phyloP scores from a whole-genome alignment of 2,329 filamentous ascomycete genomes.

The Penicillium sp. region DNA sequence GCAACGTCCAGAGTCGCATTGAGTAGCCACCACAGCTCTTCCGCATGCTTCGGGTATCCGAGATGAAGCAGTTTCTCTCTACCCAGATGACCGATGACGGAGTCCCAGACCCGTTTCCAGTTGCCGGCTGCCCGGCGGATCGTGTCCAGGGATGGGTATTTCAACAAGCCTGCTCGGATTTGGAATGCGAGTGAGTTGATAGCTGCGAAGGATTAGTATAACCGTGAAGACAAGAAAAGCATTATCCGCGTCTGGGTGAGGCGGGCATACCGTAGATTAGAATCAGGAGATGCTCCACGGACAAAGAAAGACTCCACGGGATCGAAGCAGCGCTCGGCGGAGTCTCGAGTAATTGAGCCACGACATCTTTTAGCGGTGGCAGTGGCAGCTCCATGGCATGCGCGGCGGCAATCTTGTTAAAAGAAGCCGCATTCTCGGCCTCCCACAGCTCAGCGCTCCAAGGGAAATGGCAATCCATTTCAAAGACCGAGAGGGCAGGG shows the following conservation, averaged over 20 bases:
- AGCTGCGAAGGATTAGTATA: slow-evolving; percentile 14
- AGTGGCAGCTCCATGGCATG: slow-evolving; percentile 15
- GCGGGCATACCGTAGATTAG: slow-evolving; percentile 29
- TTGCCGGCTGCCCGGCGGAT: slow-evolving; percentile 29
- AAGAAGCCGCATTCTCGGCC: slow-evolving; percentile 27
- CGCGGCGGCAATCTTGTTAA: slow-evolving; percentile 18
- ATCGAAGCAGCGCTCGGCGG: slow-evolving; percentile 11
- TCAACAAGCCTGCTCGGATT: slow-evolving; percentile 25
- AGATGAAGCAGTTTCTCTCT: slow-evolving; percentile 26
- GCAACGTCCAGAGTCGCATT: slow-evolving; percentile 27
- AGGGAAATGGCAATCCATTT: slow-evolving; percentile 32
- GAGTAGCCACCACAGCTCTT: slow-evolving; percentile 33
- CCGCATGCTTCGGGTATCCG: slow-evolving; percentile 33
- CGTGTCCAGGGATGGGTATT: slow-evolving; percentile 24
- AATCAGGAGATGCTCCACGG: slow-evolving; percentile 30
- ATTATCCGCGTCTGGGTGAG: background rate
- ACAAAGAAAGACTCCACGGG: slow-evolving; percentile 28
- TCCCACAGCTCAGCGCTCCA: slow-evolving; percentile 33
- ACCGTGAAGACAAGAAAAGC: no score
- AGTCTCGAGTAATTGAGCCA: slow-evolving; percentile 25
- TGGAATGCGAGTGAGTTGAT: slow-evolving; percentile 33
- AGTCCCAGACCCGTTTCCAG: slow-evolving; percentile 32
- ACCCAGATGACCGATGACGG: slow-evolving; percentile 11
- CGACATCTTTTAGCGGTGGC: slow-evolving; percentile 25
- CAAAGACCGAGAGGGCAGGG: slow-evolving; percentile 30